Conservation (phyloP, 257 asterid species). For the Solanum habrochaites region DNA sequence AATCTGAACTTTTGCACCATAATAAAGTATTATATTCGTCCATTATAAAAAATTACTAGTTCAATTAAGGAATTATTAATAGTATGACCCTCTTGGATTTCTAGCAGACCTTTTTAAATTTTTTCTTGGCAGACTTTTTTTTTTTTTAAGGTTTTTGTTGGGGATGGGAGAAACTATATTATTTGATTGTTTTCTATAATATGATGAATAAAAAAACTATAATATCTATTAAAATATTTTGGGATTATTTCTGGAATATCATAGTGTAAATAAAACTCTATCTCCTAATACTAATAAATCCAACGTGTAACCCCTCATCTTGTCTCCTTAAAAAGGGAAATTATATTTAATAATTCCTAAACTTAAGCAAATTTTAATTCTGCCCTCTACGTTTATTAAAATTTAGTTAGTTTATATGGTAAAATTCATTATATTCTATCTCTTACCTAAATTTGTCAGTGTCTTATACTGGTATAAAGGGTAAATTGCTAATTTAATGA, state of each 20-base stretch:
- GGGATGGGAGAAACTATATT: neutral
- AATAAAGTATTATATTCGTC: neutral
- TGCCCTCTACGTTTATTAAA: neutral
- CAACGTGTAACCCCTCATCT: neutral
- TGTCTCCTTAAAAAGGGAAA: neutral
- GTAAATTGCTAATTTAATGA: neutral
- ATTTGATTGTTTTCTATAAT: neutral
- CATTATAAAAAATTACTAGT: neutral
- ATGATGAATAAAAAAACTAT: neutral
- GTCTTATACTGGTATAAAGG: neutral
- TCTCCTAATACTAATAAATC: neutral
- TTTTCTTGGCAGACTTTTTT: neutral
- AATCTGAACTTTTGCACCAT: neutral
- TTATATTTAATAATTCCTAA: neutral
- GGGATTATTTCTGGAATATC: neutral
- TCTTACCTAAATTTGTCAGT: neutral
- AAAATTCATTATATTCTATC: neutral
- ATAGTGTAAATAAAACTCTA: neutral
- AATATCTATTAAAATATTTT: neutral
- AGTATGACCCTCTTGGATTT: neutral
- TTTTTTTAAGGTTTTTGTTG: neutral
- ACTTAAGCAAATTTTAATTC: neutral
- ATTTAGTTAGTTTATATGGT: neutral
- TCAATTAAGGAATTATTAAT: neutral
- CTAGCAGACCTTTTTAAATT: neutral